phyloP scores from a whole-genome alignment of 1,284 basidiomycete species.

The Ceratobasidium sp. region DNA sequence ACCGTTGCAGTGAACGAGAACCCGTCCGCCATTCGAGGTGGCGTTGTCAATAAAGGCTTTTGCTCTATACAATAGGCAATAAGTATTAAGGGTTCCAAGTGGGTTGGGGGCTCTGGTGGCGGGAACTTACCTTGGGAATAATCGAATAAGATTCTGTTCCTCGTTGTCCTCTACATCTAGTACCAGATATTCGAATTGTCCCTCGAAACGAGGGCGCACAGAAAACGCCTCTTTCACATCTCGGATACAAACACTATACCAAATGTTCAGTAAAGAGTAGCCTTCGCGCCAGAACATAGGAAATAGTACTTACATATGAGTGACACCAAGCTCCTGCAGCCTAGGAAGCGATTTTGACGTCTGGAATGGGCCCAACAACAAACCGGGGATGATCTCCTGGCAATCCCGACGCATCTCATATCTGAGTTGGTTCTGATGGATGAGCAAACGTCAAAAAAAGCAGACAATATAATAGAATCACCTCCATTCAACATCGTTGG shows the following conservation, averaged over 20 bases:
- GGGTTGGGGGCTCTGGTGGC: slow-evolving; percentile 34
- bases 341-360: slow-evolving; percentile 83
- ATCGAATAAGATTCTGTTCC: slow-evolving; percentile 88
- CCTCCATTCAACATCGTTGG: slow-evolving; percentile 43
- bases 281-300: neutral
- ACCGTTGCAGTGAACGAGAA: slow-evolving; percentile 94
- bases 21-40: slow-evolving; percentile 74
- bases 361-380: slow-evolving; percentile 90
- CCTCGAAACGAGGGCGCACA: slow-evolving; percentile 86
- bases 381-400: slow-evolving; percentile 88
- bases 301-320: slow-evolving; percentile 81
- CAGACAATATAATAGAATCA: neutral
- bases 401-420: slow-evolving; percentile 96
- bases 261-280: neutral
- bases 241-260: slow-evolving; percentile 84
- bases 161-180: slow-evolving; percentile 92
- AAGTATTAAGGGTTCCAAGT: neutral
- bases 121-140: slow-evolving; percentile 77
- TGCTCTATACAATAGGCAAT: slow-evolving; percentile 63
- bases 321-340: slow-evolving; percentile 75
- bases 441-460: neutral
- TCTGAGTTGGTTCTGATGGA: slow-evolving; percentile 59
- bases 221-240: slow-evolving; percentile 90
- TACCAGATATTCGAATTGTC: slow-evolving; percentile 82
- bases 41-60: slow-evolving; percentile 85